Base-by-base conservation (phyloP, 768 basidiomycete species). In the Podaxis mareebaensis region DNA sequence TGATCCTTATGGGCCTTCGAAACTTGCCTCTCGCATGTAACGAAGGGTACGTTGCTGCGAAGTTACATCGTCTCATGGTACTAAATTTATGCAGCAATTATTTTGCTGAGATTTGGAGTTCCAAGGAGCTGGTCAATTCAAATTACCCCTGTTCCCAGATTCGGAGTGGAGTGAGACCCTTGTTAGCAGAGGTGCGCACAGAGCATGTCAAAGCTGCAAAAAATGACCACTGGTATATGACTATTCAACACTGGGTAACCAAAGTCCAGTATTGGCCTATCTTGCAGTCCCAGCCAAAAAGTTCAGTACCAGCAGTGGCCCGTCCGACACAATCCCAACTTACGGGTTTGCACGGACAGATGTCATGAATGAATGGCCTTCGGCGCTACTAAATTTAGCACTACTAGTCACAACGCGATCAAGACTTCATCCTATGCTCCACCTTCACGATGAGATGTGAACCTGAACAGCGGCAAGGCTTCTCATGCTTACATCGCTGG, bases 31-130 rank as follows among this genome's bases (percentile, higher is more conserved):
- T 49, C 33, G 44, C 24, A 30, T 59, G 26, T 59, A 24, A 22
- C 33, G 30, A 38, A 38, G 30, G 11, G 10, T 36, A n/a, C 13
- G n/a, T 24, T 24, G 24, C 12, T 10, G 10, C n/a, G 54, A 55
- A 39, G 11, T 26, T 22, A 26, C 39, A 36, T 17, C 33, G 36
- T 39, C 58, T 39, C 46, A 60, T 52, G 33, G 49, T 60, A 22
- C 59, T 53, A 60, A 39, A 24, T 52, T 60, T 60, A 60, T 40
- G 24, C 33, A 52, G 49, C 59, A 52, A 60, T 52, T 60, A 38
- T 44, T 52, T 10, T 40, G 15, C 48, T 39, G 38, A 40, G 6
- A 56, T 56, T 56, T 56, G 54, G 54, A 55, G 38, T 38, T 36
- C 33, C 17, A 55, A 36, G 53, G 30, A 3, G 26, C 20, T 24